A percentile compares a stretch with the other conserved stretches of the same genome.
These are phyloP conservation scores for Escovopsis sp. DNA, from an alignment of 2,329 filamentous ascomycete species.

Conservation along the genomic window DNA sequence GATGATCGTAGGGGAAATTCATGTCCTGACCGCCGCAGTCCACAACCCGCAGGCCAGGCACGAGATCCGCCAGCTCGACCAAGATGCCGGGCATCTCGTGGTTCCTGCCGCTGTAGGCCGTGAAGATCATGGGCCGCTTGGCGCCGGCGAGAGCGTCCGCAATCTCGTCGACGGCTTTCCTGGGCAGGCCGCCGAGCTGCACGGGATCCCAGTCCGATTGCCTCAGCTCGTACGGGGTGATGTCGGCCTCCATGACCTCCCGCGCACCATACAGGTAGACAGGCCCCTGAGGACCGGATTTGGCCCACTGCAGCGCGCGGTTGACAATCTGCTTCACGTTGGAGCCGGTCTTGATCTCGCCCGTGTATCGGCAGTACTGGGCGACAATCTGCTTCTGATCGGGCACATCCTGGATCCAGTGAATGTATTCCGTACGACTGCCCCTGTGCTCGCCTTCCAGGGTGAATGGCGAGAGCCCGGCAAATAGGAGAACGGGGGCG, in stretches of 20 bases:
- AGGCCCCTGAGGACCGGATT: conserved; percentile 60
- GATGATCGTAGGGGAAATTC: conserved; percentile 63
- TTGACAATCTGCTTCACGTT: conserved; percentile 88
- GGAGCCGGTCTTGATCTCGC: conserved; percentile 68
- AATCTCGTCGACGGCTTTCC: conserved; percentile 40
- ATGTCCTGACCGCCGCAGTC: conserved; percentile 70
- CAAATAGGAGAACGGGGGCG: conserved; percentile 63
- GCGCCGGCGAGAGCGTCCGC: conserved; percentile 48
- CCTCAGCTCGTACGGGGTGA: conserved; percentile 54
- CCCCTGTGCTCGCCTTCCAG: conserved; percentile 65
- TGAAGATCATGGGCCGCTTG: conserved; percentile 52
- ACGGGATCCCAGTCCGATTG: conserved; percentile 59
- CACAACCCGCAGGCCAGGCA: conserved; percentile 56
- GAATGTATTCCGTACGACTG: conserved; percentile 69
- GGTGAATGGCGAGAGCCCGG: conserved; percentile 63
- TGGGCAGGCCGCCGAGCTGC: conserved; percentile 45
- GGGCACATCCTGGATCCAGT: conserved; percentile 75
- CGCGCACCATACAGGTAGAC: conserved; percentile 67
- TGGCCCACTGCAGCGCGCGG: conserved; percentile 69
- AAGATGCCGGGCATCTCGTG: conserved; percentile 45
- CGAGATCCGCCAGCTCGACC: conserved; percentile 50
- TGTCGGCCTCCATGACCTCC: conserved; percentile 77
- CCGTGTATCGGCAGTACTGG: conserved; percentile 75
- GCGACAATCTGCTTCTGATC: conserved; percentile 68
- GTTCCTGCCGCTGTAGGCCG: conserved; percentile 58